phyloP scores from a whole-genome alignment of 2,329 filamentous ascomycete species.

The Epichloe sibirici region DNA sequence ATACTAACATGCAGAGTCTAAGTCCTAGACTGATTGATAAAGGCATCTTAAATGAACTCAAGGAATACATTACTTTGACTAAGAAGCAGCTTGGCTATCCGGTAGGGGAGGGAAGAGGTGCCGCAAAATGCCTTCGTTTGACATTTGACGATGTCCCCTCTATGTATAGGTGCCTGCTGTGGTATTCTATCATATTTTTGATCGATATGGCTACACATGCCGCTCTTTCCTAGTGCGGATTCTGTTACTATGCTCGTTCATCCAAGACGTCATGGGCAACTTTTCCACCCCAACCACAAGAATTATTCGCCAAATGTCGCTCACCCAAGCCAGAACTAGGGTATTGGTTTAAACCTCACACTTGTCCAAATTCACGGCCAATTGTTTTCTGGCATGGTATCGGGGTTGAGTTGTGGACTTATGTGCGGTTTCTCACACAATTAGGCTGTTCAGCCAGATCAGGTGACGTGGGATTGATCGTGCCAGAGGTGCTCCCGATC shows the following conservation, averaged over 20 bases:
- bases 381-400: slow-evolving; percentile 61
- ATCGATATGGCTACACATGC: slow-evolving; percentile 40
- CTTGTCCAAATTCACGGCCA: slow-evolving; percentile 33
- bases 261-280: slow-evolving; percentile 21
- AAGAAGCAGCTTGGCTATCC: slow-evolving; percentile 39
- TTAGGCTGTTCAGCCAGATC: slow-evolving; percentile 26
- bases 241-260: slow-evolving; percentile 35
- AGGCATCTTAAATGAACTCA: slow-evolving; percentile 28
- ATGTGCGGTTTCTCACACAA: slow-evolving; percentile 42
- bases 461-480: slow-evolving; percentile 46
- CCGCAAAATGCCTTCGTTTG: slow-evolving; percentile 45
- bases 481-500: slow-evolving; percentile 52
- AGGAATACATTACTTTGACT: slow-evolving; percentile 35
- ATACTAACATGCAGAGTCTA: slow-evolving; percentile 24
- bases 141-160: slow-evolving; percentile 53
- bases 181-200: slow-evolving; percentile 46
- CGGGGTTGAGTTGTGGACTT: slow-evolving; percentile 54
- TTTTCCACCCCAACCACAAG: slow-evolving; percentile 46
- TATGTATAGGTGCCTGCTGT: slow-evolving; percentile 48
- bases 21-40: slow-evolving; percentile 11
- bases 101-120: slow-evolving; percentile 42
- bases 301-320: slow-evolving; percentile 28
- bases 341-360: slow-evolving; percentile 58
- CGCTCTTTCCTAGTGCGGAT: slow-evolving; percentile 34
- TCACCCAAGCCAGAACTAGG: slow-evolving; percentile 39